Evolutionary conservation across 768 basidiomycete genomes (phyloP), one percentile per base, ranked within the genome.

Genomic region (Termitomyces sp.): DNA sequence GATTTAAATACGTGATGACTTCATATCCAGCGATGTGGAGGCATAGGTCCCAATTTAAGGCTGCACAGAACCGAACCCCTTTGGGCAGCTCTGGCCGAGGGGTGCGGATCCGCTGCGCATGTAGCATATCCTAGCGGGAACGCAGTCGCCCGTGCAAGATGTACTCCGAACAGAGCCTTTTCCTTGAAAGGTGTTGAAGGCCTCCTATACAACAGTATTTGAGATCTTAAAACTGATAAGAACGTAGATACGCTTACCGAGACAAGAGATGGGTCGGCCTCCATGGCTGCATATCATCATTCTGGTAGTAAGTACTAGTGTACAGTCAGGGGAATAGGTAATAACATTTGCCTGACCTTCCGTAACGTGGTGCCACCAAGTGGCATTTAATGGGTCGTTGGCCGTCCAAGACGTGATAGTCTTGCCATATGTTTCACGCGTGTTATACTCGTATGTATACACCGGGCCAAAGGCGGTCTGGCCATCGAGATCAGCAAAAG

Each of bases 351-450:
- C 18, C 41, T 38, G 9, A 84, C 86, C 78, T 70, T 89, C 87
- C 10, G 89, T 90, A 40, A 91, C 86, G 45, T 68, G 79, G 61
- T 90, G 89, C 89, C 89, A 91, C 84, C 86, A 91, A 7, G 89
- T 90, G 7, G 86, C 86, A 56, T 91, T 91, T 57, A 91, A 68
- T 0, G 89, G 89, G 63, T 88, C 88, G 51, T 76, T 73, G 3
- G 70, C 65, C 25, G 75, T 72, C 89, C 89, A 91, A 32, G 78
- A 73, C 1, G 75, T 67, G 48, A 86, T 77, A 50, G 69, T 80
- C 36, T 62, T 64, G 29, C 87, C 89, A 56, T 89, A 91, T 0
- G 84, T 73, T 52, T 81, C 74, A 39, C 89, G 83, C 23, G 88
- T 85, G 62, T 73, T 85, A 63, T 91, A 91, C 68, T 91, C 89